Percentiles rank a stretch among this genome's conserved stretches.
Evolutionary conservation across 306 rosid species (phyloP).

Genomic region (Luffa acutangula): DNA sequence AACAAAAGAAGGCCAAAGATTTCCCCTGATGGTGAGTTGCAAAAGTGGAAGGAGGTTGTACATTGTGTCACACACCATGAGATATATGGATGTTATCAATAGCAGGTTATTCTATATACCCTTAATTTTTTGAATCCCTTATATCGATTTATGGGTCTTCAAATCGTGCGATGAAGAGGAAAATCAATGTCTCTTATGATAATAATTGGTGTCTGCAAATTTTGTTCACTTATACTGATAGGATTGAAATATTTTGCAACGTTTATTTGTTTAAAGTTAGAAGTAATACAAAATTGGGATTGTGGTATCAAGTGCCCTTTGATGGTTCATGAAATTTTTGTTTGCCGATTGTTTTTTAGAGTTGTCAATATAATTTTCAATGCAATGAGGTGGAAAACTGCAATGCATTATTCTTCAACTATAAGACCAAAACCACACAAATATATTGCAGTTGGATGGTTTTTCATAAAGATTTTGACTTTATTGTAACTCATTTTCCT

Average conservation of each 20-base stretch:
- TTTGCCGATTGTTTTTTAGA: background rate
- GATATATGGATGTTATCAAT: conserved; percentile 92
- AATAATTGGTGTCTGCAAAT: background rate
- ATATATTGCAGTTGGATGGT: background rate
- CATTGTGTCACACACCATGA: conserved; percentile 97
- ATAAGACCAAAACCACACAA: background rate
- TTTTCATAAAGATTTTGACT: background rate
- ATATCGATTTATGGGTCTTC: background rate
- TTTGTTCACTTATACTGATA: background rate
- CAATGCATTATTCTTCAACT: background rate
- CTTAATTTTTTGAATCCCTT: background rate
- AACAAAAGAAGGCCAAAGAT: no score
- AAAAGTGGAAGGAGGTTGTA: conserved; percentile 96
- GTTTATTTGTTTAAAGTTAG: background rate
- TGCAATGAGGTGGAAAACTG: background rate
- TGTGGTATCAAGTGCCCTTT: background rate
- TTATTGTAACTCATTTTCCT: background rate
- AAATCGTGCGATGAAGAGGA: background rate
- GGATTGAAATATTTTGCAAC: background rate
- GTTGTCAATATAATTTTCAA: background rate
- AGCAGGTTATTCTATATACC: conserved; percentile 43
- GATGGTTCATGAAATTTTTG: background rate
- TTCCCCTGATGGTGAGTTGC: conserved; percentile 90
- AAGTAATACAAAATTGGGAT: background rate
- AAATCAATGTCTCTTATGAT: background rate